Base-by-base conservation (phyloP, 257 asterid genomes). In the Agastache rugosa region DNA sequence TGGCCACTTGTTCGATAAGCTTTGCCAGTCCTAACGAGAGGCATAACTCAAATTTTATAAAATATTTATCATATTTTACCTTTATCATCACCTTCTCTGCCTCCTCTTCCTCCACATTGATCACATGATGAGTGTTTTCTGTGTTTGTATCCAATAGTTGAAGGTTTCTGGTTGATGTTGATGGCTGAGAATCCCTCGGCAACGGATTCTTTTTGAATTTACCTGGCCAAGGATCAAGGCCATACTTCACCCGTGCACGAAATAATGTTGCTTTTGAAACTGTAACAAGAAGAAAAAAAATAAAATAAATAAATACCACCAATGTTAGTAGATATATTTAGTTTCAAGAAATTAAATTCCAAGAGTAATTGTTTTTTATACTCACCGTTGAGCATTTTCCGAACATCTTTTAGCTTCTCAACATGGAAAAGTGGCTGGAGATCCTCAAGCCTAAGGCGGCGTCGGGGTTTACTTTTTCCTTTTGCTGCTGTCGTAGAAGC, bases 191-290 rank as follows among this genome's bases (percentile, higher is more conserved):
- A 25, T 25, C 29, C 29, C 29, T 25, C 2, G 2, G 29, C 29
- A 25, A 25, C 29, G 2, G 29, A 25, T 25, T 25, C 29, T 25
- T 25, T 25, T 25, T 25, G 22, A 6, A 8, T 6, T 15, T 50
- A 20, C 35, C 22, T 37, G 87, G 83, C 85, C 85, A 80, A 51
- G 83, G 67, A 8, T 14, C 4, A 25, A 77, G 71, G 0, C 81
- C 85, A 42, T 11, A 12, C 8, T 29, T 12, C 48, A 77, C 71
- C 9, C 81, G 71, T 15, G 56, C 51, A 44, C 78, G 77, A 69
- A 77, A 77, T 11, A 74, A 1, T 51, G 84, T 79, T 8, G 83
- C 77, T 41, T 63, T 58, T 27, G 69, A 42, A 44, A 80, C 81
- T 83, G 77, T 37, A 23, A n/a, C 0, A 6, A 25, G 6, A 50